Conservation (phyloP, 2,329 filamentous ascomycete genomes). For the Ilyonectria mors-panacis region DNA sequence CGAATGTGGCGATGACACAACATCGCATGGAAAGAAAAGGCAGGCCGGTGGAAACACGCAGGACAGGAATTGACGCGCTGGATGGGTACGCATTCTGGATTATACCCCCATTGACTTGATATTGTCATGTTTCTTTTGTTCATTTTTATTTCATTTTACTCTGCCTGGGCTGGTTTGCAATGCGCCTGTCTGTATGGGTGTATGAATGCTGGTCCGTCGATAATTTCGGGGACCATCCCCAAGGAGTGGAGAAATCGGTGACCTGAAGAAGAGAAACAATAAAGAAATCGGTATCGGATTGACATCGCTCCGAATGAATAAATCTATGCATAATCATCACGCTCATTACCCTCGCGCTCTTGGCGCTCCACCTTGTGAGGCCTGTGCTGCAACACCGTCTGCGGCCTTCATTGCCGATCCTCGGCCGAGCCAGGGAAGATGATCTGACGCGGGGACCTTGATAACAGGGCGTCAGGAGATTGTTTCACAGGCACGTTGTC, state of each 20-base stretch:
- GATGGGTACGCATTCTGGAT: constrained; percentile 39
- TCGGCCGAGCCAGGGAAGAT: neutral
- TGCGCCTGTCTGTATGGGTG: neutral
- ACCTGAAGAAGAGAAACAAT: neutral
- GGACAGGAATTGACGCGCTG: constrained; percentile 13
- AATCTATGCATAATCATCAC: constrained; percentile 5
- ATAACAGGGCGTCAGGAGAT: neutral
- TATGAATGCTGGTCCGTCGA: neutral
- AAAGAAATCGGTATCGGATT: neutral
- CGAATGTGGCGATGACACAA: constrained; percentile 8
- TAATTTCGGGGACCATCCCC: neutral
- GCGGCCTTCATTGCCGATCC: neutral
- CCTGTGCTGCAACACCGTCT: neutral
- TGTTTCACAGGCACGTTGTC: no score
- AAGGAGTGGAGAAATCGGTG: neutral
- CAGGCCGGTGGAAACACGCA: constrained; percentile 1
- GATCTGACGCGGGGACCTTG: neutral
- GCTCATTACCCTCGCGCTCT: neutral
- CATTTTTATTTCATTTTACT: constrained; percentile 2
- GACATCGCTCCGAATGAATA: constrained; percentile 8
- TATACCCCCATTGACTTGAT: constrained; percentile 45
- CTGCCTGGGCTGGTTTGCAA: neutral
- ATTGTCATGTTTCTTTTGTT: constrained; percentile 33
- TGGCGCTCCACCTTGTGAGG: constrained; percentile 7
- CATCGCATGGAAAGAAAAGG: constrained; percentile 13